These are phyloP conservation scores for Penicillium alfredii DNA, from an alignment of 495 filamentous ascomycete species.

Conservation along the genomic window DNA sequence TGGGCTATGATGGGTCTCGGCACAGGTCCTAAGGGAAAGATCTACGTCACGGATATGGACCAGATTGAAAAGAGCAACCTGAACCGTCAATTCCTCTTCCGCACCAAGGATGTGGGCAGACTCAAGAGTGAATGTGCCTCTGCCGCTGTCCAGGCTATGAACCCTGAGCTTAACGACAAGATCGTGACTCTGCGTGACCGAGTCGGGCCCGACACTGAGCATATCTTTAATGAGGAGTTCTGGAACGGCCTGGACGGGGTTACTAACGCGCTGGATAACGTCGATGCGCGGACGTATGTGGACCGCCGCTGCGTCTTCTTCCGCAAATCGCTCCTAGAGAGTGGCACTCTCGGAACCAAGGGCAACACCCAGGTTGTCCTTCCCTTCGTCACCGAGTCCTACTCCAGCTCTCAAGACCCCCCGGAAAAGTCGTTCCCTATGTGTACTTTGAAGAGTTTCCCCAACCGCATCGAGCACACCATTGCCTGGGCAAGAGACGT, in stretches of 20 bases:
- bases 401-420: slow-evolving; percentile 96
- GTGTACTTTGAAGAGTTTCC: slow-evolving; percentile 97
- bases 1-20: slow-evolving; percentile 98
- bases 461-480: slow-evolving; percentile 97
- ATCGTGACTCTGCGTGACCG: slow-evolving; percentile 82
- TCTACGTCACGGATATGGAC: slow-evolving; percentile 95
- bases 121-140: slow-evolving; percentile 97
- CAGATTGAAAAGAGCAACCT: slow-evolving; percentile 99
- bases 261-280: slow-evolving; percentile 96
- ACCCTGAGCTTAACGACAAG: slow-evolving; percentile 80
- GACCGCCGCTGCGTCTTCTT: slow-evolving; percentile 98
- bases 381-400: slow-evolving; percentile 87
- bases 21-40: slow-evolving; percentile 79
- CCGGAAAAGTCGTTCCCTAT: slow-evolving; percentile 98
- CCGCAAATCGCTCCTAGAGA: slow-evolving; percentile 92
- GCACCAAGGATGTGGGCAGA: slow-evolving; percentile 87
- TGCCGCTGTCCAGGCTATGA: slow-evolving; percentile 84
- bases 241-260: slow-evolving; percentile 88
- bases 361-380: slow-evolving; percentile 96
- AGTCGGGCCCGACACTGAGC: slow-evolving; percentile 86
- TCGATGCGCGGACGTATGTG: slow-evolving; percentile 95
- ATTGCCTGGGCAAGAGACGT: slow-evolving; percentile 97
- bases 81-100: slow-evolving; percentile 96
- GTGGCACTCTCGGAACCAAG: slow-evolving; percentile 95
- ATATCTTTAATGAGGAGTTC: slow-evolving; percentile 92